Conservation (phyloP, 2,329 filamentous ascomycete genomes). For the Niveomyces coronatus region DNA sequence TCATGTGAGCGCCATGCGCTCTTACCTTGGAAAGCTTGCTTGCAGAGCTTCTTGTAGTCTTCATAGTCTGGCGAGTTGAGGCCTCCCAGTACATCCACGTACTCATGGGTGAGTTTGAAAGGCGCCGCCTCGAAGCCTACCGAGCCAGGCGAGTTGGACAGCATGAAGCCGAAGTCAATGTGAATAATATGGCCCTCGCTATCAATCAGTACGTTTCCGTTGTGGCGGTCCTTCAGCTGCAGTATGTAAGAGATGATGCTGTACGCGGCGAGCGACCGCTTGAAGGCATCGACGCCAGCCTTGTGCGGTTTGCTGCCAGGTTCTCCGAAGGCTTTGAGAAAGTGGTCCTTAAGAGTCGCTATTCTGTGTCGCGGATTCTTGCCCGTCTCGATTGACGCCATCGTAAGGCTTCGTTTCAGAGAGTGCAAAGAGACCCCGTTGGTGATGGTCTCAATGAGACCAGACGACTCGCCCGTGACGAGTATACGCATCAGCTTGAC, state of each 20-base stretch:
- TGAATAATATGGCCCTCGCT: constrained; percentile 80
- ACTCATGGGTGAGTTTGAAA: constrained; percentile 79
- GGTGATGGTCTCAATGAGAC: constrained; percentile 78
- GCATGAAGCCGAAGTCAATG: constrained; percentile 85
- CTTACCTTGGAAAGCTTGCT: constrained; percentile 70
- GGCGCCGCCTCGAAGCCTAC: constrained; percentile 81
- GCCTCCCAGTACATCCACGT: constrained; percentile 73
- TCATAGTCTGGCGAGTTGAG: constrained; percentile 59
- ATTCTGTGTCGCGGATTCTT: constrained; percentile 65
- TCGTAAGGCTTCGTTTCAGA: constrained; percentile 69
- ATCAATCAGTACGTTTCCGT: constrained; percentile 78
- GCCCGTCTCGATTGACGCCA: constrained; percentile 62
- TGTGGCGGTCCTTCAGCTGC: constrained; percentile 78
- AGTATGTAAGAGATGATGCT: constrained; percentile 77
- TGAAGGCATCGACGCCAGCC: constrained; percentile 68
- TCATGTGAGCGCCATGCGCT: constrained; percentile 7
- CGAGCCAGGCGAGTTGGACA: constrained; percentile 74
- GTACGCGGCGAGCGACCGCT: constrained; percentile 72
- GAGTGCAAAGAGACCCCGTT: constrained; percentile 83
- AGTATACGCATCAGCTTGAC: constrained; percentile 81
- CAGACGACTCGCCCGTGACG: constrained; percentile 75
- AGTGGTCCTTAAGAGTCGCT: constrained; percentile 73
- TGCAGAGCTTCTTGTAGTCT: constrained; percentile 69
- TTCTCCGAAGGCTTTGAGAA: constrained; percentile 66
- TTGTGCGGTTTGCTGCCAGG: constrained; percentile 58